phyloP scores from a whole-genome alignment of 371 early-diverging fungal genomes.

The Rhizopus arrhizus region DNA sequence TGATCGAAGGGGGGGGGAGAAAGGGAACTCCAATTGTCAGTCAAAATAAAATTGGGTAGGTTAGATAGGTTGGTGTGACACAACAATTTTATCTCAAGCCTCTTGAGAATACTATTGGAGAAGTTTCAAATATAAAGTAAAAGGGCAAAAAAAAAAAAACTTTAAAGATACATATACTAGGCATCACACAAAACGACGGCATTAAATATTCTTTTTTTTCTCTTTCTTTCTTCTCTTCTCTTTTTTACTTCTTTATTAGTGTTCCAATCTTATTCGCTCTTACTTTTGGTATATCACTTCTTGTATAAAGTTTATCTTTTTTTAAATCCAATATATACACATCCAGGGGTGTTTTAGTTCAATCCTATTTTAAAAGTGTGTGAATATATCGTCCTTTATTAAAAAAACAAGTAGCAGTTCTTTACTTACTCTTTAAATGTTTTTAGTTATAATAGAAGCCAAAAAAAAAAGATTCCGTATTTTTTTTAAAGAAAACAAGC shows the following conservation, averaged over 20 bases:
- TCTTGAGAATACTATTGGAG: conserved; percentile 22
- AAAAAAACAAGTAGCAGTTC: too few relatives aligned
- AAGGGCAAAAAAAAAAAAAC: conserved; percentile 5
- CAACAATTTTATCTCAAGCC: conserved; percentile 9
- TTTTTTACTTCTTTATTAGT: not conserved
- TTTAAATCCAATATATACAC: too few relatives aligned
- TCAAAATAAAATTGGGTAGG: conserved; percentile 15
- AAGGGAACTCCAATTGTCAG: not conserved
- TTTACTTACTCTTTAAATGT: too few relatives aligned
- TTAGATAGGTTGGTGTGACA: conserved; percentile 22
- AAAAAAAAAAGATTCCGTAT: too few relatives aligned
- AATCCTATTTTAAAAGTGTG: too few relatives aligned
- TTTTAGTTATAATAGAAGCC: too few relatives aligned
- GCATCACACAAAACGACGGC: conserved; percentile 18
- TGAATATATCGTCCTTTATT: too few relatives aligned
- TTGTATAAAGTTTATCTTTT: not conserved
- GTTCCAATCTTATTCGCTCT: not conserved
- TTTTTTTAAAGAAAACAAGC: too few relatives aligned
- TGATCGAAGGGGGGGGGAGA: not conserved
- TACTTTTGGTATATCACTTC: not conserved
- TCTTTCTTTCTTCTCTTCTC: conserved; percentile 4
- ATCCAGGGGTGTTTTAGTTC: too few relatives aligned
- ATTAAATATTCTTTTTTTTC: conserved; percentile 17
- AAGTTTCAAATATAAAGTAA: conserved; percentile 25
- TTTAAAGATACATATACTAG: conserved; percentile 23